Evolutionary conservation across 2,329 filamentous ascomycete species (phyloP), one percentile per base, ranked within the genome.

Genomic region (Talaromyces piceae): DNA sequence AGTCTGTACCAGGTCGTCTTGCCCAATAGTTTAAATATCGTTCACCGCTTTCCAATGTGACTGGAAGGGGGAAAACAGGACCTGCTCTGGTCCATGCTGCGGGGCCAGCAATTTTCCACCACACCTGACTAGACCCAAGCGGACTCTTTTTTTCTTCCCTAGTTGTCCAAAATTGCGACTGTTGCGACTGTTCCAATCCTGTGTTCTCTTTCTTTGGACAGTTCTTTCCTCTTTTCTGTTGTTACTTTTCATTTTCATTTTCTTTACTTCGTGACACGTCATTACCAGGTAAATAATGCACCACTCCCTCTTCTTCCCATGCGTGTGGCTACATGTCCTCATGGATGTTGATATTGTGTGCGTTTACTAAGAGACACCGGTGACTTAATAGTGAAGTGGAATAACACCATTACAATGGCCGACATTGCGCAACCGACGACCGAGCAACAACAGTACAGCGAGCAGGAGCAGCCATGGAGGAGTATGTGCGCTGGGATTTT

Each of bases 401-500:
- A 37, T 20, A n/a, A 37, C 28, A 31, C 31, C 37, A 46, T 33
- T 41, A 53, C 49, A 23, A 54, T 54, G 53, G 18, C 53, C 33
- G 53, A 54, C 43, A 26, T 46, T 22, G n/a, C 27, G 5, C 49
- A 54, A 23, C 45, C 45, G 31, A 46, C 48, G 13, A 46, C 12
- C 49, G 45, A 47, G 27, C 30, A 51, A 47, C 31, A 37, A 33
- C 27, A 27, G 23, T 18, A 48, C 16, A 16, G 28, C 11, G 28
- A 37, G 20, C 33, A 37, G 20, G 33, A 49, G 33, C 53, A 45
- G 30, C 49, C 45, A 28, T 52, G 49, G 53, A 49, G 49, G 45
- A 53, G 53, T 54, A 54, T 51, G 49, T 23, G 26, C 45, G 22
- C 39, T 41, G 4, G 28, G 20, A n/a, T n/a, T n/a, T n/a, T n/a